These are phyloP conservation scores for Crithidia expoeki DNA, from an alignment of 208 protist species.

Conservation along the genomic window DNA sequence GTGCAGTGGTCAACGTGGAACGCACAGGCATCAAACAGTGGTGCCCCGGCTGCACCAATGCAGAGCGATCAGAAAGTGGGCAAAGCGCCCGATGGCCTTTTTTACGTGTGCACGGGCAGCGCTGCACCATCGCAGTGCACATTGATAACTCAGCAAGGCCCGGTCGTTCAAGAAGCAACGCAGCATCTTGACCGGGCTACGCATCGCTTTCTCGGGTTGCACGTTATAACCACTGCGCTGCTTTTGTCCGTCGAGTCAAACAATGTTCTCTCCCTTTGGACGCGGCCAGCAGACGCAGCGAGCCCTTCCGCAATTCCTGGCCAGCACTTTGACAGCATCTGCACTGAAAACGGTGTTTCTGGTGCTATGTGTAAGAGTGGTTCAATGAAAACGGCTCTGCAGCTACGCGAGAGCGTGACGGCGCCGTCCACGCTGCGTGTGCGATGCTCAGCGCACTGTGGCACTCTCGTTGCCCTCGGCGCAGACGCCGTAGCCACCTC, in stretches of 20 bases:
- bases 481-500: constrained; percentile 27
- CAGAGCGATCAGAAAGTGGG: background rate
- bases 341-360: background rate
- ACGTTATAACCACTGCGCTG: constrained; percentile 13
- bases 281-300: background rate
- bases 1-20: background rate
- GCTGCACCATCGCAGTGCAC: constrained; percentile 26
- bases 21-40: background rate
- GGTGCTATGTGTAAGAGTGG: background rate
- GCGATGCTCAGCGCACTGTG: constrained; percentile 27
- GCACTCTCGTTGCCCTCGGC: constrained; percentile 33
- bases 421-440: constrained; percentile 27
- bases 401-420: constrained; percentile 7
- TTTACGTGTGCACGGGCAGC: constrained; percentile 36
- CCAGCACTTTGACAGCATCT: background rate
- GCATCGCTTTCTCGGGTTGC: constrained; percentile 33
- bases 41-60: background rate
- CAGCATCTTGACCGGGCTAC: background rate
- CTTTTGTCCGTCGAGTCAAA: constrained; percentile 41
- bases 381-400: too few species aligned
- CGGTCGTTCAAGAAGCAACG: background rate
- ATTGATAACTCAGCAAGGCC: background rate
- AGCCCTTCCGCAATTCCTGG: background rate
- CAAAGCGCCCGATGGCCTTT: background rate
- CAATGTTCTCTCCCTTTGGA: constrained; percentile 46